These are phyloP conservation scores for Cinnamomum micranthum DNA, from an alignment of 164 flowering plant species.

Conservation along the genomic window DNA sequence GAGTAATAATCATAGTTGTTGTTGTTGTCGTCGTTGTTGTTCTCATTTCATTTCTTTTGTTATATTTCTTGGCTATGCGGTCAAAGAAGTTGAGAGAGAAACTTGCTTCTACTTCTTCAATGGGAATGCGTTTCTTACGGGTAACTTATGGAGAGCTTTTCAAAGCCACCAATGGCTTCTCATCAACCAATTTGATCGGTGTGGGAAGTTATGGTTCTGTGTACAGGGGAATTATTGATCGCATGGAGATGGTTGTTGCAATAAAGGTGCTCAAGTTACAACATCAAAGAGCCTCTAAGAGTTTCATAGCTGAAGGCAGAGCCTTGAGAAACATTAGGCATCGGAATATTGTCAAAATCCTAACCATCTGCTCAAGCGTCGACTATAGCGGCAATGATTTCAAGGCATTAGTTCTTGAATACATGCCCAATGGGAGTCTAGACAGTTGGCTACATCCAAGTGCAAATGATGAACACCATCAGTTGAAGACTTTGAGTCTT, in stretches of 20 bases:
- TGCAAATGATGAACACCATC: not conserved
- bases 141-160: not conserved
- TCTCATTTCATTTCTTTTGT: no score
- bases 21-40: not conserved
- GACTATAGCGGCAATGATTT: constrained; percentile 2
- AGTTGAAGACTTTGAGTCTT: not conserved
- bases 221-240: not conserved
- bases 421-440: constrained; percentile 6
- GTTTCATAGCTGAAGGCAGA: not conserved
- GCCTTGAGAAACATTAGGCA: not conserved
- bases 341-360: not conserved
- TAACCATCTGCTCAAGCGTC: not conserved
- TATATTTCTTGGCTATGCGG: no score
- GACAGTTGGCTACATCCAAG: constrained; percentile 4
- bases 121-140: not conserved
- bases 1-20: not conserved
- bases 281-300: not conserved
- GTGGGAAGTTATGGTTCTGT: not conserved
- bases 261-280: not conserved
- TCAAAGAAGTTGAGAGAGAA: not conserved
- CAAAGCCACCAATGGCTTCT: not conserved
- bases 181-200: not conserved
- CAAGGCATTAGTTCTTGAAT: constrained; percentile 9
- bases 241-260: not conserved
- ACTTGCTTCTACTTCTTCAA: not conserved